Evolutionary conservation across 2,329 filamentous ascomycete genomes (phyloP).

Genomic region (Coleophoma eucalyptorum): DNA sequence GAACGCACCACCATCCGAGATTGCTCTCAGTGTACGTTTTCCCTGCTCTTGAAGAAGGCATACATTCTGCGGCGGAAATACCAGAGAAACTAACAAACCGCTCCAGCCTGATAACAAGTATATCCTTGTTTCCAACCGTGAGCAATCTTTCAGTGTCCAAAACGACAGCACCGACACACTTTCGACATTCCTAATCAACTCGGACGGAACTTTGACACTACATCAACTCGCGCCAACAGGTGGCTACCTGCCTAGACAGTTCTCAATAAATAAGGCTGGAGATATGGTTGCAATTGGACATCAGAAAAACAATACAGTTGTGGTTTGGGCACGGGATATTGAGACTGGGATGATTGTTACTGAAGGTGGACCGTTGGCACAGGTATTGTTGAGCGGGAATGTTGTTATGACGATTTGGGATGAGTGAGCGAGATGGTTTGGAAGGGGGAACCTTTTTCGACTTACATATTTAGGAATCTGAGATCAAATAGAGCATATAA

Average conservation of each 20-base stretch:
- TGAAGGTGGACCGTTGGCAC: neutral
- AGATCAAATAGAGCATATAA: no score
- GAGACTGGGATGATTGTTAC: slow-evolving; percentile 32
- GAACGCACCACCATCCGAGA: slow-evolving; percentile 5
- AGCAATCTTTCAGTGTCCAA: slow-evolving; percentile 8
- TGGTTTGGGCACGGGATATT: slow-evolving; percentile 33
- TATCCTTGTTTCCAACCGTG: slow-evolving; percentile 11
- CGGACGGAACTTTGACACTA: slow-evolving; percentile 33
- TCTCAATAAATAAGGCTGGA: slow-evolving; percentile 37
- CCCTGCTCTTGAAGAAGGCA: neutral
- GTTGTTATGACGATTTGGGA: neutral
- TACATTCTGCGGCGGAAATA: neutral
- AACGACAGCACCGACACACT: slow-evolving; percentile 31
- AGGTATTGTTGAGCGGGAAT: neutral
- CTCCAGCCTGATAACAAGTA: slow-evolving; percentile 10
- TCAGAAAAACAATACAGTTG: slow-evolving; percentile 33
- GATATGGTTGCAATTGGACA: slow-evolving; percentile 37
- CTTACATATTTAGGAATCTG: no score
- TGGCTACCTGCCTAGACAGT: slow-evolving; percentile 39
- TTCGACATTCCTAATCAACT: slow-evolving; percentile 30
- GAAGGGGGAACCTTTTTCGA: no score
- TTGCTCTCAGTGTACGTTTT: slow-evolving; percentile 6
- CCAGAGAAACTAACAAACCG: neutral
- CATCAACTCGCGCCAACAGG: slow-evolving; percentile 37
- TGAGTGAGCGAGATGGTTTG: neutral